Conservation (phyloP, 345 rosid species). For the Nephelium lappaceum region DNA sequence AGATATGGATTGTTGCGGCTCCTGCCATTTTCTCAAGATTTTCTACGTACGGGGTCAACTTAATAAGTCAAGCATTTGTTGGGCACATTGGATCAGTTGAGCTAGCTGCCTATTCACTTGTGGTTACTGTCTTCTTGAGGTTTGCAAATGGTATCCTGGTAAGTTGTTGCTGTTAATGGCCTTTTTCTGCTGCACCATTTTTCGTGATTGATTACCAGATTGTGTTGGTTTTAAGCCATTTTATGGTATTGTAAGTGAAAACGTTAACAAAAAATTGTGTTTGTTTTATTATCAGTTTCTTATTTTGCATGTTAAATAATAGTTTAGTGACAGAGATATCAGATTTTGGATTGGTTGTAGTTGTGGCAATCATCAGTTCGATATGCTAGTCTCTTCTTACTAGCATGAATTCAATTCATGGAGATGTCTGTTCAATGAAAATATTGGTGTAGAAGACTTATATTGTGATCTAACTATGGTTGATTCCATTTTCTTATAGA, state of each 20-base stretch:
- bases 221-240: background rate
- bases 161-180: background rate
- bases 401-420: too few species aligned
- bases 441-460: too few species aligned
- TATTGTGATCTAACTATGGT: background rate
- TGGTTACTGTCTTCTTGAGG: conserved; percentile 59
- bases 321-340: too few species aligned
- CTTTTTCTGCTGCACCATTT: background rate
- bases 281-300: too few species aligned
- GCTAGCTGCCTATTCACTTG: conserved; percentile 76
- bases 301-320: too few species aligned
- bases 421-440: too few species aligned
- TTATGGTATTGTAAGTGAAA: background rate
- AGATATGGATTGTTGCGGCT: conserved; percentile 68
- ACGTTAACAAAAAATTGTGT: too few species aligned
- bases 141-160: conserved; percentile 71
- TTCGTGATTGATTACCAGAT: background rate
- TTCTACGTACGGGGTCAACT: conserved; percentile 57
- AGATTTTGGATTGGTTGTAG: too few species aligned
- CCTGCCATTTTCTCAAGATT: conserved; percentile 78
- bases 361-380: too few species aligned
- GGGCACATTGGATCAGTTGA: conserved; percentile 70
- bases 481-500: background rate
- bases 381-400: too few species aligned
- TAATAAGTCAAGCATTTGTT: conserved; percentile 66